Base-by-base conservation (phyloP, 345 rosid species). In the Erodium maritimum region DNA sequence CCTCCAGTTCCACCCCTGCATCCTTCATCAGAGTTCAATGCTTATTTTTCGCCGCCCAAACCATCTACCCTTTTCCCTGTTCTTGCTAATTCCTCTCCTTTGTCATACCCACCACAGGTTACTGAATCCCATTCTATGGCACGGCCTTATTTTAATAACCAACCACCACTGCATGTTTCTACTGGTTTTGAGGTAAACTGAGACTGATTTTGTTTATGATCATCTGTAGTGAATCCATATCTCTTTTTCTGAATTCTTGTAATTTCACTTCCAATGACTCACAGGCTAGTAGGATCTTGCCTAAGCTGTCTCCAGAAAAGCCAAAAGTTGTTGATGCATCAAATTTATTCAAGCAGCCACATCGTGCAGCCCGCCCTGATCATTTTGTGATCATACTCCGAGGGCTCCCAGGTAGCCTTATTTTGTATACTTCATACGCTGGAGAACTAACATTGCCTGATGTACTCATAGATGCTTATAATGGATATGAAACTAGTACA, bases 301-400 rank as follows among this genome's bases (percentile, higher is more conserved):
- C 78, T 23, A 70, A 54, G 57, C 75, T 77, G 25, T 73, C 79
- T 54, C 71, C 72, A 0, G 76, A 80, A 66, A 83, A 71, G 72
- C 83, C 81, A 17, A 79, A 68, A 66, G 61, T 79, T 29, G 65
- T 91, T 23, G 85, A 88, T 73, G 91, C 90, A 58, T 76, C 85
- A 7, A 71, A 79, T 54, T 67, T 91, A 71, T 84, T 91, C 58
- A 86, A 73, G 75, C 75, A 65, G 63, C 95, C 96, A 63, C 66
- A 72, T 78, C 79, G 89, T 22, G 69, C 80, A 4, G 42, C 75
- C 29, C 95, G 91, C n/a, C 96, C 91, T 45, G 89, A 83, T 72
- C 87, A 82, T 74, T 71, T 91, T 77, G 96, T 83, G 53, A 74
- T 91, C 59, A 84, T 91, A 50, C 93, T 91, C 53, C 86, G 95